phyloP scores from a whole-genome alignment of 495 filamentous ascomycete species.

The Amniculicola lignicola region DNA sequence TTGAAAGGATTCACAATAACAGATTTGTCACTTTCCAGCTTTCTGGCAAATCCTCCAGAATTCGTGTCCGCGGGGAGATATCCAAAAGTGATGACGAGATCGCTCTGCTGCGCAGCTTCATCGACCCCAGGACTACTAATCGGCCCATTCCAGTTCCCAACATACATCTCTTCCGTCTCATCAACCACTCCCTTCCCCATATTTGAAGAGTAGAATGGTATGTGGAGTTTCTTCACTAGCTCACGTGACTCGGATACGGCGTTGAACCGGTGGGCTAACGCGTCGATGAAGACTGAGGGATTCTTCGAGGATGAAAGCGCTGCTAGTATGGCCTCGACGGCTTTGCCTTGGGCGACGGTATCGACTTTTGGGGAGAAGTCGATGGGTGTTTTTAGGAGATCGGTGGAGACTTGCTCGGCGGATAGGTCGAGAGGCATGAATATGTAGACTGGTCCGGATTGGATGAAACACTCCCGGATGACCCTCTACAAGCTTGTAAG shows the following conservation, averaged over 20 bases:
- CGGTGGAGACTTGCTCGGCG: conserved; percentile 33
- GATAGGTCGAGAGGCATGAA: conserved; percentile 44
- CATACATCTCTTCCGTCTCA: conserved; percentile 37
- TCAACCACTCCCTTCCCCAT: conserved; percentile 42
- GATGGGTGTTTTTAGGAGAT: conserved; percentile 37
- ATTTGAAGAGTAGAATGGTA: conserved; percentile 37
- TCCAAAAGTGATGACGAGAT: conserved; percentile 38
- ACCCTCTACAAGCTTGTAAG: conserved; percentile 26
- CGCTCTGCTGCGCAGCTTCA: conserved; percentile 26
- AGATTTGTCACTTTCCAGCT: conserved; percentile 22
- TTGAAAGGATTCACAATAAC: conserved; percentile 36
- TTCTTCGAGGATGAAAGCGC: conserved; percentile 37
- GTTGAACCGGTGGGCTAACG: conserved; percentile 36
- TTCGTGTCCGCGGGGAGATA: conserved; percentile 41
- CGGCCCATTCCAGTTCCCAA: conserved; percentile 40
- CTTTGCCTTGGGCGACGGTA: conserved; percentile 32
- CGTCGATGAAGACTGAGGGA: conserved; percentile 39
- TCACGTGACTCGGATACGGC: conserved; percentile 31
- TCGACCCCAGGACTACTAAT: conserved; percentile 31
- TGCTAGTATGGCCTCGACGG: conserved; percentile 31
- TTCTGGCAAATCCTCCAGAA: conserved; percentile 38
- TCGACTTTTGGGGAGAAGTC: conserved; percentile 36
- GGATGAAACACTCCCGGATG: conserved; percentile 40
- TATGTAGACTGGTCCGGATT: conserved; percentile 42
- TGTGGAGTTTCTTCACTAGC: conserved; percentile 24